Evolutionary conservation across 352 stramenopile species (phyloP), one percentile per base, ranked within the genome.

Genomic region (Nothophytophthora sp.): DNA sequence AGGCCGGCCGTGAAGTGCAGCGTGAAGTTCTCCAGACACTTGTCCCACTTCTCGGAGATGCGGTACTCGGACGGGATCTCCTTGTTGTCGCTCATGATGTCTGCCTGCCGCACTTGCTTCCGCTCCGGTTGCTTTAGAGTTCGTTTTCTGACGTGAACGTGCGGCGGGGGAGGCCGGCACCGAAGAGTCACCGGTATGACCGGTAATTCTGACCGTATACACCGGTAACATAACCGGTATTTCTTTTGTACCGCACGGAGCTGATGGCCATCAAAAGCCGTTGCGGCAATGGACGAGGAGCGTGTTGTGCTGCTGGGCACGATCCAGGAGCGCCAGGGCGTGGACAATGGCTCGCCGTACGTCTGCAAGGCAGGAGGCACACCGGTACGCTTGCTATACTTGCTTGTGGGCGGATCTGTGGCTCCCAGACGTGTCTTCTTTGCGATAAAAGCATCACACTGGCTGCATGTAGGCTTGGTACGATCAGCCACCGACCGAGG

Each of bases 31-130:
- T 95, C 84, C 30, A 95, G 68, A 47, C 84, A 95, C 68, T 92
- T 92, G 76, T 95, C 84, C 84, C 84, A 95, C 62, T 95, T 95
- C 70, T 95, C 84, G 22, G 84, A 95, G 73, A 95, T 92, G 60
- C 78, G 76, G 78, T 90, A 95, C 74, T 95, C 84, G 39, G 84
- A 95, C 63, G 84, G 84, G 66, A 89, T 91, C 48, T 66, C 61
- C 42, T 81, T 78, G 52, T 70, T 67, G 50, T 82, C 67, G 52
- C 55, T 76, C 70, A 80, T 84, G 24, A 3, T 67, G 45, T 27
- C 57, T 29, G 19, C 57, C 39, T 34, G 23, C 37, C 40, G 3
- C 19, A 7, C 18, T 40, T 50, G 20, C 25, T 23, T 35, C 47
- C 13, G 24, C n/a, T 65, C 16, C 11, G 19, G 40, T 63, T 44